phyloP scores from a whole-genome alignment of 192 early-diverging fungal genomes.

The Entomortierella parvispora region DNA sequence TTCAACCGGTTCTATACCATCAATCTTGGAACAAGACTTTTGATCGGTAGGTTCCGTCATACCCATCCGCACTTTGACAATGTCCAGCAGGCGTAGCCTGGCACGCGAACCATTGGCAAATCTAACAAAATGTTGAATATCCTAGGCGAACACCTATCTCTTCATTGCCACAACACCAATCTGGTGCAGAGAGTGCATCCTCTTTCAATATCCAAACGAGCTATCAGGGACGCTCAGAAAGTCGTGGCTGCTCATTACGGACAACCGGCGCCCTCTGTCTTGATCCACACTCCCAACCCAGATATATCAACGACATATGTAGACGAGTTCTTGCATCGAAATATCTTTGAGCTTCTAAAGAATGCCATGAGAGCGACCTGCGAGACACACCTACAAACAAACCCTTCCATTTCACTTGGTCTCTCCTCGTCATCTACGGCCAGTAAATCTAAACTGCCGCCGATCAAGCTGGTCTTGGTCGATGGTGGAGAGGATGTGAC shows the following conservation, averaged over 20 bases:
- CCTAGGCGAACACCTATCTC: slow-evolving; percentile 63
- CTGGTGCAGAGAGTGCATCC: slow-evolving; percentile 70
- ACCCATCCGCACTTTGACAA: too few relatives aligned
- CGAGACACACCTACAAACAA: slow-evolving; percentile 51
- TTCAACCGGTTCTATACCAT: slow-evolving; percentile 71
- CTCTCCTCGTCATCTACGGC: slow-evolving; percentile 14
- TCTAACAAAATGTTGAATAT: neutral
- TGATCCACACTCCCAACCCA: slow-evolving; percentile 63
- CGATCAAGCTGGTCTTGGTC: slow-evolving; percentile 67
- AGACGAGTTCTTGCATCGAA: slow-evolving; percentile 67
- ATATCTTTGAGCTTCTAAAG: slow-evolving; percentile 70
- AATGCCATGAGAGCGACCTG: slow-evolving; percentile 67
- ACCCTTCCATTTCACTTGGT: slow-evolving; percentile 20
- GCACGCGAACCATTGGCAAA: neutral
- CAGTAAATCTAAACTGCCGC: slow-evolving; percentile 41
- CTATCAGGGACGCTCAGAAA: slow-evolving; percentile 58
- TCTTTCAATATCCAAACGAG: slow-evolving; percentile 60
- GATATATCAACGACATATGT: slow-evolving; percentile 66
- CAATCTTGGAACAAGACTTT: slow-evolving; percentile 67
- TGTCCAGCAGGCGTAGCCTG: too few relatives aligned
- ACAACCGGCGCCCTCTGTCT: slow-evolving; percentile 56
- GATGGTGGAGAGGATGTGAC: slow-evolving; percentile 74
- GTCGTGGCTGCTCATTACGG: slow-evolving; percentile 62
- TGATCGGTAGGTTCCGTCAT: slow-evolving; percentile 49
- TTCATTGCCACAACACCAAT: slow-evolving; percentile 65